phyloP scores from a whole-genome alignment of 164 flowering plant species.

The Umbilicus rupestris region DNA sequence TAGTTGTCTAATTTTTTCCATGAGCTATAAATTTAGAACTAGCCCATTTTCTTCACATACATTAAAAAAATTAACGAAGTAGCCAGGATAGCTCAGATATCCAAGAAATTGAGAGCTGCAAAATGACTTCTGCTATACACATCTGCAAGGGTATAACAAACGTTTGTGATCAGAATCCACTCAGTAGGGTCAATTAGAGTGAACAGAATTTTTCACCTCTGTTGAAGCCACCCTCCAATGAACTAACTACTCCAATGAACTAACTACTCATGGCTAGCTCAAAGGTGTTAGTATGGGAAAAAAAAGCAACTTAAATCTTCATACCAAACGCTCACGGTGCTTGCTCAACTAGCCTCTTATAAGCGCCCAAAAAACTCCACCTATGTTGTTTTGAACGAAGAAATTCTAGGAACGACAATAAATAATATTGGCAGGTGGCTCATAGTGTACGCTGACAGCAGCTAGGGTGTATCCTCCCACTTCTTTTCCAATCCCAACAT shows the following conservation, averaged over 20 bases:
- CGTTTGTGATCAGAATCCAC: slow-evolving; percentile 10
- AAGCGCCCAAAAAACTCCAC: not conserved
- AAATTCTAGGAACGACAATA: not conserved
- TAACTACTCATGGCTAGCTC: not conserved
- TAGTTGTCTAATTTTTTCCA: no score
- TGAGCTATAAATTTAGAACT: not conserved
- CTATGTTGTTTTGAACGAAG: not conserved
- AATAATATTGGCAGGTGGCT: not conserved
- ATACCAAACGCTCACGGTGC: not conserved
- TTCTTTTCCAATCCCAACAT: not conserved
- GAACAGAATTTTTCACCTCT: slow-evolving; percentile 9
- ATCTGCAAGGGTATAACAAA: slow-evolving; percentile 40
- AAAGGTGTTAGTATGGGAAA: not conserved
- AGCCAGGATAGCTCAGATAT: slow-evolving; percentile 29
- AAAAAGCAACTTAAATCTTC: no score
- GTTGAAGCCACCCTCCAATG: not conserved
- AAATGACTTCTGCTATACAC: slow-evolving; percentile 32
- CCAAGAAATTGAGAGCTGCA: slow-evolving; percentile 23
- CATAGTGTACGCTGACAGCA: not conserved
- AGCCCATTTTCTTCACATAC: slow-evolving; percentile 5
- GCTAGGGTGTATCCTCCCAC: not conserved
- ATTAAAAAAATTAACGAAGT: slow-evolving; percentile 4
- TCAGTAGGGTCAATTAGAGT: slow-evolving; percentile 11
- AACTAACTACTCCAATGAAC: not conserved
- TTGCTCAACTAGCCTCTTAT: not conserved